Evolutionary conservation across 1,284 basidiomycete species (phyloP), one percentile per base, ranked within the genome.

Genomic region (Thecaphora frezii): DNA sequence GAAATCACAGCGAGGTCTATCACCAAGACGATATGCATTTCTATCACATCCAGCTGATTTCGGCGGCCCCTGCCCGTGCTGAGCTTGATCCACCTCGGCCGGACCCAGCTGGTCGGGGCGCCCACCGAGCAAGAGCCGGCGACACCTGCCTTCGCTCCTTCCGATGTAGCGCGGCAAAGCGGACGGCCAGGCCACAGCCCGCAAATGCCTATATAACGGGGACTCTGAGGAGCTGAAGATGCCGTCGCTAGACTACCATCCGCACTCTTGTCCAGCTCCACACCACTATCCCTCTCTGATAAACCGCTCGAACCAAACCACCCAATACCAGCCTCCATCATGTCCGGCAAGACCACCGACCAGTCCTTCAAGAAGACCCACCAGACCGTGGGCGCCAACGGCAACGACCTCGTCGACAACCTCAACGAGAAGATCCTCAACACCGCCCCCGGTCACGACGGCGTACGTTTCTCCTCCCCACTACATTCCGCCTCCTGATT

Each of bases 381-480:
- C 49, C 63, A 66, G 38, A 52, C 57, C 37, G 58, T 66, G n/a
- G 63, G 63, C n/a, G 63, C 58, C 18, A 57, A 57, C 45, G 63
- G 58, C 43, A 43, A 46, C 51, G 43, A 58, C 19, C 42, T 61
- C n/a, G 47, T 60, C 48, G 63, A 61, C 50, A 55, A 61, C 44
- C 54, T 66, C 51, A 58, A 66, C 37, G 63, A 55, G 4, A 47
- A 57, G 13, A 61, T 66, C 38, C 51, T 61, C 51, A 66, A 61
- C 37, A 51, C 51, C 13, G 63, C 63, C 22, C 63, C 62, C 18
- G 63, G 58, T 33, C 58, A 66, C 44, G 63, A 60, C 19, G 63
- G 58, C 23, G 63, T 66, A 52, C 22, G 63, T 51, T n/a, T 26
- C 3, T 36, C n/a, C n/a, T 14, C 22, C 1, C 21, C 24, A 23